phyloP scores from a whole-genome alignment of 352 stramenopile genomes.

The Globisporangium paroecandrum region DNA sequence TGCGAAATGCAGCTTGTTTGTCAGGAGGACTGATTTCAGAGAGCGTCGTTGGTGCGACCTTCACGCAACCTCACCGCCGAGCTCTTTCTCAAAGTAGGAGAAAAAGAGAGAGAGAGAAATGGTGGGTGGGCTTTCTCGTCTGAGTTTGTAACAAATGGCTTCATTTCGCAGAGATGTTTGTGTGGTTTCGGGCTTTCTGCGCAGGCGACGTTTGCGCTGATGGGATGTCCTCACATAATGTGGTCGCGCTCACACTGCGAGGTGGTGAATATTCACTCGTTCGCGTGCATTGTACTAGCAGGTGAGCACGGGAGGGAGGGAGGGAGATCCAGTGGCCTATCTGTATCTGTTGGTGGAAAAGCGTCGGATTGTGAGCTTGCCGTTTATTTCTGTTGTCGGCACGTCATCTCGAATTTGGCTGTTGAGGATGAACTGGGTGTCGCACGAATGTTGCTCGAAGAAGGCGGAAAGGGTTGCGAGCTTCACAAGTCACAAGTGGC shows the following conservation, averaged over 20 bases:
- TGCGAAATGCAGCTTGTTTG: neutral
- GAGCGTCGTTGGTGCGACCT: neutral
- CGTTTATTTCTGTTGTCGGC: neutral
- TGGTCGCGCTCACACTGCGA: too few species aligned
- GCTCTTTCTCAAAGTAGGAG: neutral
- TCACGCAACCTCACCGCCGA: neutral
- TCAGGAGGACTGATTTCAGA: constrained; percentile 6
- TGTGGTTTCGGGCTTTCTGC: too few species aligned
- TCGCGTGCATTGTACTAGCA: neutral
- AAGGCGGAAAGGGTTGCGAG: neutral
- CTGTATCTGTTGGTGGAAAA: neutral
- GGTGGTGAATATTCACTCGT: neutral
- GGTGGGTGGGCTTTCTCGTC: neutral
- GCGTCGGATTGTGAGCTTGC: neutral
- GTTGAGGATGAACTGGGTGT: neutral
- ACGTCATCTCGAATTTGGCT: neutral
- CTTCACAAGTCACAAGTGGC: neutral
- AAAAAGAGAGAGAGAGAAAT: neutral
- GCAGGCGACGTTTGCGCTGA: too few species aligned
- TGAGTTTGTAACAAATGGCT: neutral
- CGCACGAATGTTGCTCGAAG: constrained; percentile 3
- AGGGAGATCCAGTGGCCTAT: too few species aligned
- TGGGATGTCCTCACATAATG: too few species aligned
- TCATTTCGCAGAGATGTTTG: neutral
- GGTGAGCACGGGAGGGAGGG: neutral